Evolutionary conservation across 352 stramenopile genomes (phyloP).

Genomic region (Globisporangium cystogenes): DNA sequence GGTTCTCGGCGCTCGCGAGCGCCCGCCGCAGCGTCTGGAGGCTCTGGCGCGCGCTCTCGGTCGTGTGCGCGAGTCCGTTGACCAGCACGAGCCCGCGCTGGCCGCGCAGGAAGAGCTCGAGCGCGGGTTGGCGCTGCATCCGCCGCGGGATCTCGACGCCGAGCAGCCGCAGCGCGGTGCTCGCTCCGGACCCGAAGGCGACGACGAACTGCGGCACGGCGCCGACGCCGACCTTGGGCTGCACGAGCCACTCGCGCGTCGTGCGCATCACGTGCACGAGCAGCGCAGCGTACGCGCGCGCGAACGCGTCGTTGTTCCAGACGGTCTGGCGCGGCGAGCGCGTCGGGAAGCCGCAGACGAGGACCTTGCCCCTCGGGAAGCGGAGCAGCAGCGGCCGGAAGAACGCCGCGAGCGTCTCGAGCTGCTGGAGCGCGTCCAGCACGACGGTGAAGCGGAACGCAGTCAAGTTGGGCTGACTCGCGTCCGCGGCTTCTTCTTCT

Average conservation of each 20-base stretch:
- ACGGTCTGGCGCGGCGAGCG: constrained; percentile 23
- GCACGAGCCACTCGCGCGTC: constrained; percentile 63
- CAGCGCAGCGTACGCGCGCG: constrained; percentile 36
- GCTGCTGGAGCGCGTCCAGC: constrained; percentile 53
- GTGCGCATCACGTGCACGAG: constrained; percentile 42
- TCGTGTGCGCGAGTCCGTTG: constrained; percentile 30
- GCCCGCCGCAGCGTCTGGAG: constrained; percentile 13
- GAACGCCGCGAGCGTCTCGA: constrained; percentile 55
- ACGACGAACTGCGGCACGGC: constrained; percentile 63
- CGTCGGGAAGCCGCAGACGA: constrained; percentile 56
- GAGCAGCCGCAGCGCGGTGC: constrained; percentile 43
- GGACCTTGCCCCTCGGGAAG: constrained; percentile 58
- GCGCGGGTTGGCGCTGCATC: constrained; percentile 1
- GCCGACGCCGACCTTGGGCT: constrained; percentile 60
- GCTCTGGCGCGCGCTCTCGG: constrained; percentile 15
- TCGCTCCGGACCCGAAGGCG: constrained; percentile 51
- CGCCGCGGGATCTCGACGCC: constrained; percentile 36
- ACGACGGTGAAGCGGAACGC: constrained; percentile 61
- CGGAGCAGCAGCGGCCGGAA: constrained; percentile 48
- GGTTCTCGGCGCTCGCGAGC: constrained; percentile 5
- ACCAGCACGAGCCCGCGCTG: constrained; percentile 53
- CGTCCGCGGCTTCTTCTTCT: constrained; percentile 9
- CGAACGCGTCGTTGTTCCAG: constrained; percentile 49
- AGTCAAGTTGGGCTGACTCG: constrained; percentile 3
- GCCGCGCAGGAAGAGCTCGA: constrained; percentile 33